Base-by-base conservation (phyloP, 2,329 filamentous ascomycete genomes). In the Stachybotrys chlorohalonatus region DNA sequence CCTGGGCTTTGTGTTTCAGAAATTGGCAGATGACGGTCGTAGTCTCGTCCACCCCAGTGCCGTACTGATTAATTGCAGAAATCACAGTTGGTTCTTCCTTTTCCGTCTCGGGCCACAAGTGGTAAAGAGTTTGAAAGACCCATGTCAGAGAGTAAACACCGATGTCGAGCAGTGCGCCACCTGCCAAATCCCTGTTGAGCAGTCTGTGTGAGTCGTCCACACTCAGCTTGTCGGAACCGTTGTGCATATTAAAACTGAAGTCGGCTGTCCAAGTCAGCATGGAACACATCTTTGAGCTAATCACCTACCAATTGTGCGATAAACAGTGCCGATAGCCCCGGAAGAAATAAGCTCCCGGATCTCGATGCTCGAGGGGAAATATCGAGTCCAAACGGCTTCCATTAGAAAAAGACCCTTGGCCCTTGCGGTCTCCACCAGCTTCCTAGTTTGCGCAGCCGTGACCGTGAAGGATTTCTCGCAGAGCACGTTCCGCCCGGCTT, bases 401-500 rank as follows among this genome's bases (percentile, higher is more conserved):
- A 91, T 90, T 55, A 92, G 70, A 75, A 87, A 86, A 59, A 89
- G 65, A 56, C 81, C 79, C 77, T 90, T 91, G 64, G 82, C 77
- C 66, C 75, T 81, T 5, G 90, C 90, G 56, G 81, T 85, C 56
- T 85, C 81, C 51, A 85, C 81, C 39, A 95, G 78, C 65, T 83
- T 83, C 68, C 81, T 82, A 15, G 87, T 76, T 71, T 95, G 90
- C 13, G 82, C 76, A 5, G 87, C 89, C 59, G 86, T 95, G 58
- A 92, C 87, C 0, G 90, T 95, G 63, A 95, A 86, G 0, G 90
- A 83, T 77, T 95, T 95, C 71, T 95, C 90, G 71, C 90, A 95
- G 31, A 95, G 80, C 31, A 95, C 89, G 64, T 92, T 80, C 77
- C 95, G 95, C 63, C 89, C 87, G 3, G 87, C 87, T 60, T 89